Evolutionary conservation across 345 rosid species (phyloP), one percentile per base, ranked within the genome.

Genomic region (Salix caprea): DNA sequence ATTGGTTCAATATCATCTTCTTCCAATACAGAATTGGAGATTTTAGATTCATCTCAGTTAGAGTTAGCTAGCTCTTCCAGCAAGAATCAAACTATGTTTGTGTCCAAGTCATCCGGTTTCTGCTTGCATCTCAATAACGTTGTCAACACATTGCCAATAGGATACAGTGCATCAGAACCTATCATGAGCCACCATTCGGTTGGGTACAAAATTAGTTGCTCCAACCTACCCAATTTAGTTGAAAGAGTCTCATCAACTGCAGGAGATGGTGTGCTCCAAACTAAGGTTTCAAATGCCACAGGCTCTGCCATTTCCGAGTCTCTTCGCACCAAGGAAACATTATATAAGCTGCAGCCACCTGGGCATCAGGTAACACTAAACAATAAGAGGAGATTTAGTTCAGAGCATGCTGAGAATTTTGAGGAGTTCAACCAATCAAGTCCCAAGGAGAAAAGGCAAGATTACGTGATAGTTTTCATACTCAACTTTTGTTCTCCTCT

Each of bases 91-190:
- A 77, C 76, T 4, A 36, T 64, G 23, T 58, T 74, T 46, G 75
- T 82, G 71, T 77, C 88, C 71, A 87, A 79, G 79, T 87, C 87
- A 14, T 85, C 86, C 7, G 87, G 90, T 34, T 85, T 90, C 71
- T 90, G 91, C 74, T 80, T 89, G 81, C 91, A 90, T 86, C 85
- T 86, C 68, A 89, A 89, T 77, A 87, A 88, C 80, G 71, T 90
- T 65, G 75, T 84, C 64, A 86, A 80, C 48, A 67, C 80, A 60
- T 28, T 70, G 70, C 79, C 79, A 46, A 26, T 76, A 73, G 77
- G 70, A 62, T 76, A 24, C 69, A 80, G 32, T 73, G 83, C 73
- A 62, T 40, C 79, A 68, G 71, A 50, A 18, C 66, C 71, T 73
- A n/a, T 36, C 30, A 54, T 19, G 46, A 26, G 54, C 67, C 32